These are phyloP conservation scores for Picocystis salinarum DNA, from an alignment of 139 green algal species.

Conservation along the genomic window DNA sequence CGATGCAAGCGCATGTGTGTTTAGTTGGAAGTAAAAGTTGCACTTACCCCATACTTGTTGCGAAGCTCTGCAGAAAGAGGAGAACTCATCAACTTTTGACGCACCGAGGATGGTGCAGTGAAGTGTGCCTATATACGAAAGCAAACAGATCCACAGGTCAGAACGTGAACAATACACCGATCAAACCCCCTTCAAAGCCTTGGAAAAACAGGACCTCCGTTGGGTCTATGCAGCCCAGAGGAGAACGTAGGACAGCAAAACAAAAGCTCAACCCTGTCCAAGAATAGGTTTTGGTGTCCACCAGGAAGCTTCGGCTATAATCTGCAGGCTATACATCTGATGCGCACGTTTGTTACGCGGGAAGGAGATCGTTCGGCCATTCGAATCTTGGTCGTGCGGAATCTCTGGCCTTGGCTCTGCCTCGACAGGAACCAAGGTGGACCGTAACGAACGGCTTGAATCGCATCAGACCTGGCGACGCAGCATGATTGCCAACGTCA, in stretches of 20 bases:
- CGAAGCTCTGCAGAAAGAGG: constrained; percentile 73
- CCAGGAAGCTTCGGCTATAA: too few relatives aligned
- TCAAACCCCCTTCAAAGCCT: background rate
- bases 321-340: too few relatives aligned
- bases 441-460: too few relatives aligned
- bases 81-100: constrained; percentile 89
- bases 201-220: background rate
- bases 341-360: too few relatives aligned
- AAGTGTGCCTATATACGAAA: constrained; percentile 74
- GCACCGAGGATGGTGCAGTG: constrained; percentile 65
- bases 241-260: background rate
- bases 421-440: too few relatives aligned
- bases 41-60: constrained; percentile 67
- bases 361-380: too few relatives aligned
- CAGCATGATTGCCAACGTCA: background rate
- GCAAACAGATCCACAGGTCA: background rate
- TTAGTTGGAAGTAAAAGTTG: too few relatives aligned
- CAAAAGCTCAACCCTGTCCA: too few relatives aligned
- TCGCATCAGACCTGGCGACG: too few relatives aligned
- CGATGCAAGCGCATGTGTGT: background rate
- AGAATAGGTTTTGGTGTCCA: too few relatives aligned
- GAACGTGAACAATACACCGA: background rate
- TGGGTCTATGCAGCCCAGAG: background rate
- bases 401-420: too few relatives aligned
- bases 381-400: too few relatives aligned